These are phyloP conservation scores for Patellaria atrata DNA, from an alignment of 495 filamentous ascomycete genomes.

Conservation along the genomic window DNA sequence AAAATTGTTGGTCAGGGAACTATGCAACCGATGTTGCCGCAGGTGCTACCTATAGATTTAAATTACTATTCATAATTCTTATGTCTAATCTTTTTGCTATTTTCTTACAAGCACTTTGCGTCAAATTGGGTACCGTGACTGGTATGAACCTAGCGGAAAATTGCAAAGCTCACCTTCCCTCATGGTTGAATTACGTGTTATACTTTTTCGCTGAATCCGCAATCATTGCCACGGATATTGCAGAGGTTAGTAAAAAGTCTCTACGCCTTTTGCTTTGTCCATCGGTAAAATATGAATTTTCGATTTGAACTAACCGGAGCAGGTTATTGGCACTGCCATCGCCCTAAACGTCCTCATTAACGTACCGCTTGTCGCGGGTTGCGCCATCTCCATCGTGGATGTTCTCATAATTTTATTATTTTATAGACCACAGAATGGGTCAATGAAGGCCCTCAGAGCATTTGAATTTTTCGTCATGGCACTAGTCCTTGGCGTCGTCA, in stretches of 20 bases:
- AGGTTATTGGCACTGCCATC: constrained; percentile 86
- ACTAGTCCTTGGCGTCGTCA: constrained; percentile 67
- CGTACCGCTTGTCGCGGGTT: constrained; percentile 73
- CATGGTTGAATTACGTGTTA: constrained; percentile 59
- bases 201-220: constrained; percentile 66
- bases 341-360: constrained; percentile 72
- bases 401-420: constrained; percentile 77
- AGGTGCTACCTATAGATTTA: constrained; percentile 31
- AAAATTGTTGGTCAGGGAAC: constrained; percentile 37
- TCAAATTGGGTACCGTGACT: constrained; percentile 76
- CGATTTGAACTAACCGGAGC: constrained; percentile 3
- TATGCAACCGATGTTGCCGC: constrained; percentile 72
- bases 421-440: constrained; percentile 61
- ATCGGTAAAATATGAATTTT: background rate
- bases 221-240: constrained; percentile 82
- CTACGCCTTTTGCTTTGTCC: background rate
- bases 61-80: constrained; percentile 65
- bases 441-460: constrained; percentile 54
- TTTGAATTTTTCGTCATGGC: constrained; percentile 74
- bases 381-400: constrained; percentile 71
- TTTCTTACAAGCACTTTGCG: constrained; percentile 65
- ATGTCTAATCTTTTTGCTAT: constrained; percentile 77
- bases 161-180: constrained; percentile 58
- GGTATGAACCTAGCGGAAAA: constrained; percentile 70
- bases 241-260: constrained; percentile 48